Base-by-base conservation (phyloP, 176 grass and related monocot genomes). In the Hyparrhenia diplandra region DNA sequence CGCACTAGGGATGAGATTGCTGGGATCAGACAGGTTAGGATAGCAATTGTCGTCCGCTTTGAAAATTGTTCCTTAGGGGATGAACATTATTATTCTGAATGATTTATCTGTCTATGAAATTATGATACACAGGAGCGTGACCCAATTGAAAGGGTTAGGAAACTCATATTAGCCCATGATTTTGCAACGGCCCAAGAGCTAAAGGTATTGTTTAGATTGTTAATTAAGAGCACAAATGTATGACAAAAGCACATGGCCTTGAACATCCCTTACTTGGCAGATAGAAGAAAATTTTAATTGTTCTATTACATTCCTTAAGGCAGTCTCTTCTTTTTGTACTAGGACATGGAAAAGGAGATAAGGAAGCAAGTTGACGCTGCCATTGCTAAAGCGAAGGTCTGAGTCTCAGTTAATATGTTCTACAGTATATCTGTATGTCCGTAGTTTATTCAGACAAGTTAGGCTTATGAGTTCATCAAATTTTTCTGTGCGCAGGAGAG, bases 321-420 rank as follows among this genome's bases (percentile, higher is more conserved):
- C 10, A 12, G 21, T 76, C 10, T 61, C 55, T 80, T 46, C 4
- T 77, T 73, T n/a, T 57, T 74, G 64, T 76, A 0, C 4, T 80
- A 95, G 92, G 92, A 95, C 78, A 84, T 88, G 75, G 95, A 98
- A 65, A 98, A 98, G 80, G 82, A 91, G 80, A 29, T 84, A 9
- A 95, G 92, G 62, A 98, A 93, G 87, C 29, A 98, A 65, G 90
- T 98, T 57, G 95, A 98, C 42, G 64, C 86, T 60, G 86, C 92
- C 25, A 91, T 98, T 51, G 86, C 90, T 61, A 83, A 93, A 92
- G 92, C 95, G n/a, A 95, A 95, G 90, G 95, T 93, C 69, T 3
- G 31, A 82, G 55, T 13, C 16, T 30, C 69, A 77, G 37, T 31
- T 71, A 71, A 18, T 40, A 9, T 77, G 47, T 40, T n/a, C 6